A percentile compares a stretch with the other conserved stretches of the same genome.
Evolutionary conservation across 495 filamentous ascomycete genomes (phyloP).

Genomic region (Bryoglossum gracile): DNA sequence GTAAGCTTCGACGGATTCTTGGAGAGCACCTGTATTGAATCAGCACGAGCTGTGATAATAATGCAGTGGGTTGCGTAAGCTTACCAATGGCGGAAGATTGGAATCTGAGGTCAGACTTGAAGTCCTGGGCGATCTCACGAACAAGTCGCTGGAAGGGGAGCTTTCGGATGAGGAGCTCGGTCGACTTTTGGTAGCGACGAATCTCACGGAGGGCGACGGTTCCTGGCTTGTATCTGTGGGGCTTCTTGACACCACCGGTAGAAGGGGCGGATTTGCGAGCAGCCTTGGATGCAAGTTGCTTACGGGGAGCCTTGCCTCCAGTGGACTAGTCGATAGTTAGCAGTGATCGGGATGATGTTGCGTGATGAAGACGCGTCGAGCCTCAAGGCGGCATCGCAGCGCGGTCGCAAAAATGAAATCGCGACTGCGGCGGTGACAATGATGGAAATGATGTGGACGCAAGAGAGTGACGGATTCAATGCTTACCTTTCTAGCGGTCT

Average conservation of each 20-base stretch:
- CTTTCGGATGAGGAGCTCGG: constrained; percentile 99
- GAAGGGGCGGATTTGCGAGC: constrained; percentile 57
- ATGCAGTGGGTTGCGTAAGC: neutral
- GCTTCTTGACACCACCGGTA: constrained; percentile 95
- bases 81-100: constrained; percentile 95
- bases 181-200: constrained; percentile 99
- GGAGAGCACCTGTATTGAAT: constrained; percentile 70
- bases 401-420: constrained; percentile 22
- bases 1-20: constrained; percentile 99
- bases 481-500: constrained; percentile 74
- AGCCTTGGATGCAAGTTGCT: constrained; percentile 89
- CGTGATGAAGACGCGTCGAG: constrained; percentile 22
- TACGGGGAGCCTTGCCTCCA: constrained; percentile 98
- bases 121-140: constrained; percentile 99
- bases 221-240: constrained; percentile 98
- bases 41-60: no score
- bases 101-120: constrained; percentile 99
- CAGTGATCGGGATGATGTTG: constrained; percentile 20
- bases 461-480: constrained; percentile 26
- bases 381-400: constrained; percentile 14
- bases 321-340: constrained; percentile 70
- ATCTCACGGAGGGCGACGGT: constrained; percentile 99
- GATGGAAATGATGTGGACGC: constrained; percentile 21
- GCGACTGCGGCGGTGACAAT: constrained; percentile 20
- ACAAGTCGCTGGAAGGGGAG: constrained; percentile 99